These are phyloP conservation scores for Lepidium campestre DNA, from an alignment of 441 rosid genomes.

Conservation along the genomic window DNA sequence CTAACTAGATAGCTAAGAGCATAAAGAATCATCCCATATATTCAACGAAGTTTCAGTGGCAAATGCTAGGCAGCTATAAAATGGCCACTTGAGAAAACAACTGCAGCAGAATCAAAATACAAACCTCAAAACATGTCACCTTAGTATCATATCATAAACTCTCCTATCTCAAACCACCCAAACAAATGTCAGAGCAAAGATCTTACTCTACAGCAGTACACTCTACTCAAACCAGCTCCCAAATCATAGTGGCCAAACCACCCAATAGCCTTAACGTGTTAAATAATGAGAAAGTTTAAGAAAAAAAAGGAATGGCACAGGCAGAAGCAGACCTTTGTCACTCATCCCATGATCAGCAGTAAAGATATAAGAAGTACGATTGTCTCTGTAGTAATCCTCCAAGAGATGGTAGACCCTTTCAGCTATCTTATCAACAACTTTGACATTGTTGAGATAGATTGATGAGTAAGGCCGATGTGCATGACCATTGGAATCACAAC, in stretches of 20 bases:
- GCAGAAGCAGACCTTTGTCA: conserved; percentile 63
- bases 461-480: conserved; percentile 96
- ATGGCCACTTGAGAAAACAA: conserved; percentile 10
- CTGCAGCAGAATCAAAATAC: background rate
- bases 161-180: conserved; percentile 1
- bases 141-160: background rate
- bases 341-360: conserved; percentile 99
- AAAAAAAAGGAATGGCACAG: background rate
- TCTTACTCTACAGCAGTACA: background rate
- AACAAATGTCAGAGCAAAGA: background rate
- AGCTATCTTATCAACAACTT: conserved; percentile 93
- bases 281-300: background rate
- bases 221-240: background rate
- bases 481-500: conserved; percentile 98
- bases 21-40: conserved; percentile 1
- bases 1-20: conserved; percentile 11
- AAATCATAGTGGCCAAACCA: background rate
- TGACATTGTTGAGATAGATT: conserved; percentile 92
- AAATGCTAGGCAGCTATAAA: conserved; percentile 8
- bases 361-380: conserved; percentile 78
- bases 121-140: conserved; percentile 3
- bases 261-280: background rate
- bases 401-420: conserved; percentile 66
- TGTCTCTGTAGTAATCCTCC: conserved; percentile 87
- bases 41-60: background rate